phyloP scores from a whole-genome alignment of 352 stramenopile species.

The Elongisporangium anandrum region DNA sequence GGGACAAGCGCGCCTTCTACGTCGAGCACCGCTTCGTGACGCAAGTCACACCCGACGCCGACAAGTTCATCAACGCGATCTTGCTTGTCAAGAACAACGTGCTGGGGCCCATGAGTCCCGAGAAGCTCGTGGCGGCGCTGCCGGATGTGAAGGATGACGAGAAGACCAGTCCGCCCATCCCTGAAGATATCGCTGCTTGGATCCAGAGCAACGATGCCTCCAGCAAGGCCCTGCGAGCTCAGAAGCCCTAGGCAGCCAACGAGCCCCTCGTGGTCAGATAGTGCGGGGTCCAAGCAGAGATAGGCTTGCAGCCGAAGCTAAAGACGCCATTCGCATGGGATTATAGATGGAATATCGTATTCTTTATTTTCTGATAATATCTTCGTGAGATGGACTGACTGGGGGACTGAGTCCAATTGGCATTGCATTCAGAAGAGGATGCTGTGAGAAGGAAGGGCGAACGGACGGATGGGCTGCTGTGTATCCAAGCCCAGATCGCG shows the following conservation, averaged over 20 bases:
- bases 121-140: slow-evolving; percentile 63
- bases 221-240: slow-evolving; percentile 56
- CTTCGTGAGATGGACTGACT: no score
- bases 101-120: slow-evolving; percentile 50
- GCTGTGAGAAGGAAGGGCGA: no score
- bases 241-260: background rate
- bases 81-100: slow-evolving; percentile 87
- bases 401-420: no score
- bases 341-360: no score
- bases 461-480: background rate
- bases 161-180: slow-evolving; percentile 29
- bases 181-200: slow-evolving; percentile 54
- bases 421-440: no score
- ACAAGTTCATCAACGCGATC: slow-evolving; percentile 79
- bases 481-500: background rate
- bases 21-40: slow-evolving; percentile 85
- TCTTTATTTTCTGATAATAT: no score
- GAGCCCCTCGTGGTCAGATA: no score
- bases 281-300: no score
- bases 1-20: slow-evolving; percentile 83
- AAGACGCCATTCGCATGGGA: no score
- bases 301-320: no score
- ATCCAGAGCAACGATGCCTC: slow-evolving; percentile 74
- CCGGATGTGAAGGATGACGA: slow-evolving; percentile 24
- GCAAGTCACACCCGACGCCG: slow-evolving; percentile 11